Percentiles rank a stretch among this genome's conserved stretches.
phyloP scores from a whole-genome alignment of 257 asterid species.

The Gardenia jasminoides region DNA sequence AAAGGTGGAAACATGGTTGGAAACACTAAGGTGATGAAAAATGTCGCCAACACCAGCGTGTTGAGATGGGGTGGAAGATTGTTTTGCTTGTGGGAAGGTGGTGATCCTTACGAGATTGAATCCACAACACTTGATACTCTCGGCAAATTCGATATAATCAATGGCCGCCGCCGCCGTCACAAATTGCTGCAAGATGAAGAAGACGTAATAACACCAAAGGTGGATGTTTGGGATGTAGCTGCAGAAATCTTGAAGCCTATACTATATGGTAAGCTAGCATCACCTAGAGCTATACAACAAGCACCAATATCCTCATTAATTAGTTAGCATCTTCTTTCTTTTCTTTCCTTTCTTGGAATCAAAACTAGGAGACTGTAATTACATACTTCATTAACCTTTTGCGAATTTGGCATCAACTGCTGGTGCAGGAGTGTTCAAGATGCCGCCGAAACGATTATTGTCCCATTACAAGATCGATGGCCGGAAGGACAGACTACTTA shows the following conservation, averaged over 20 bases:
- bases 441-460: slow-evolving; percentile 81
- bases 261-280: slow-evolving; percentile 52
- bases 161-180: slow-evolving; percentile 15
- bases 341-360: neutral
- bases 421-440: slow-evolving; percentile 79
- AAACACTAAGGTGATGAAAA: slow-evolving; percentile 94
- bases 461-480: slow-evolving; percentile 90
- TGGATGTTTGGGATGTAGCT: slow-evolving; percentile 57
- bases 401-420: neutral
- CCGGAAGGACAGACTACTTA: slow-evolving; percentile 57
- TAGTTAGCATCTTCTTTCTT: neutral
- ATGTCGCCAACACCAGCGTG: slow-evolving; percentile 97
- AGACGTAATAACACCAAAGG: slow-evolving; percentile 4
- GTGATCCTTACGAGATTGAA: slow-evolving; percentile 88
- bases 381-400: too few species aligned
- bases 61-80: slow-evolving; percentile 80
- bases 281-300: neutral
- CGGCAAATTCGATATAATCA: slow-evolving; percentile 52
- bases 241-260: slow-evolving; percentile 78
- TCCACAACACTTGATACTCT: slow-evolving; percentile 47
- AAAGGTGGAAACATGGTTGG: slow-evolving; percentile 88
- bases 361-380: too few species aligned
- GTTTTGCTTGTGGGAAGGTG: slow-evolving; percentile 96
- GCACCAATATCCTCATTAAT: neutral
- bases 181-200: slow-evolving; percentile 9